Evolutionary conservation across 208 protist species (phyloP), one percentile per base, ranked within the genome.

Genomic region (Leishmania turanica): DNA sequence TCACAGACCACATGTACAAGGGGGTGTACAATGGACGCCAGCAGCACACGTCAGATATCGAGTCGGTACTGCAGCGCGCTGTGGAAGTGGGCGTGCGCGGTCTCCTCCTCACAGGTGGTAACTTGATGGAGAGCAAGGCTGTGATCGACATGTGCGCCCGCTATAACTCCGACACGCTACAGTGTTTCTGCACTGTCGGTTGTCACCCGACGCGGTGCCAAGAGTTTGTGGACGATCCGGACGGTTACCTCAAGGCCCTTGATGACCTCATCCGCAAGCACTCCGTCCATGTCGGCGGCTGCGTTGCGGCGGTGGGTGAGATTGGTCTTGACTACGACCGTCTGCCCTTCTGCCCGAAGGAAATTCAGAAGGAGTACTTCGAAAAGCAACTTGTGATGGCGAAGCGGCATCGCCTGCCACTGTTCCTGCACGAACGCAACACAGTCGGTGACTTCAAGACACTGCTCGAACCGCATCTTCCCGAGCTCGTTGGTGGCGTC

Each of bases 391-490:
- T 99, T 40, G 87, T 96, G 54, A 81, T 99, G 58, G 89, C 92
- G 15, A 89, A 98, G 76, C 81, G 88, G 64, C 91, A 91, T 74
- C 74, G 88, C 1, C 80, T 99, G 6, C 98, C 98, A 7, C 78
- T 99, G 0, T 99, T 99, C 81, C 84, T 99, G 49, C 98, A 99
- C 83, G 94, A 98, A 66, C 84, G 98, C 45, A 97, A 98, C 79
- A 98, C 96, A 0, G 85, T 74, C 21, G 86, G 88, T 9, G 98
- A 99, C 79, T 98, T 99, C 49, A 78, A 88, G 34, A 45, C 82
- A 47, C 72, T 98, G 40, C 78, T 98, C 31, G 0, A 40, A 31
- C 83, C 84, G 73, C 71, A 96, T 77, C 75, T 80, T 54, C 51
- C 91, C 17, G 78, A 90, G 21, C 81, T 97, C 45, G 47, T 3